These are phyloP conservation scores for Climacium dendroides DNA, from an alignment of 225 moss, liverwort and hornwort genomes.

Conservation along the genomic window DNA sequence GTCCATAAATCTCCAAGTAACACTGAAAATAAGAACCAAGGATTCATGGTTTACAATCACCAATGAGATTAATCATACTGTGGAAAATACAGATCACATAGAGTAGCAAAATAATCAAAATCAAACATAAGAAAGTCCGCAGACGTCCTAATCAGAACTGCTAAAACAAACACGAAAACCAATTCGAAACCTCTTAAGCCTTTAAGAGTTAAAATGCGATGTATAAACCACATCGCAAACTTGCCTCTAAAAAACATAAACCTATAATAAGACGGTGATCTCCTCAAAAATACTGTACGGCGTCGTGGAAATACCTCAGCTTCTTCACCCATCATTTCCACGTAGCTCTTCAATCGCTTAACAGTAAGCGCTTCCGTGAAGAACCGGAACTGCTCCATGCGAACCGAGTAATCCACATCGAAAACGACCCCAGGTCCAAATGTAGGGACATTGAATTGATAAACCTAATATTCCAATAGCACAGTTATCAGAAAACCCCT, in stretches of 20 bases:
- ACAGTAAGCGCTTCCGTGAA: constrained; percentile 96
- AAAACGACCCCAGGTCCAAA: constrained; percentile 98
- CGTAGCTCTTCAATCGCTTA: constrained; percentile 79
- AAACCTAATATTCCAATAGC: constrained; percentile 10
- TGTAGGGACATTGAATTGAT: constrained; percentile 95
- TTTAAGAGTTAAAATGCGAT: neutral
- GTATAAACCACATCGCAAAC: neutral
- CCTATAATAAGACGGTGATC: neutral
- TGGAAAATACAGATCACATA: neutral
- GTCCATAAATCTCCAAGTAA: neutral
- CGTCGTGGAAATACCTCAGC: constrained; percentile 35
- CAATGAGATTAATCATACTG: neutral
- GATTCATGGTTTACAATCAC: neutral
- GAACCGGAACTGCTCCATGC: constrained; percentile 95
- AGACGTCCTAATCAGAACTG: neutral
- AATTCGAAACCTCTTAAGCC: neutral
- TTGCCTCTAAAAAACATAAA: neutral
- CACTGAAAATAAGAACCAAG: neutral
- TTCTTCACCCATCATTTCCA: constrained; percentile 88
- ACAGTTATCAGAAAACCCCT: neutral
- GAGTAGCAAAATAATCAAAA: neutral
- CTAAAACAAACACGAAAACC: neutral
- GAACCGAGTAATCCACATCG: constrained; percentile 87
- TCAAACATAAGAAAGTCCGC: neutral
- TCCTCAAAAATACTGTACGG: neutral